Base-by-base conservation (phyloP, 169 alveolate genomes). In the Plasmodium malariae region DNA sequence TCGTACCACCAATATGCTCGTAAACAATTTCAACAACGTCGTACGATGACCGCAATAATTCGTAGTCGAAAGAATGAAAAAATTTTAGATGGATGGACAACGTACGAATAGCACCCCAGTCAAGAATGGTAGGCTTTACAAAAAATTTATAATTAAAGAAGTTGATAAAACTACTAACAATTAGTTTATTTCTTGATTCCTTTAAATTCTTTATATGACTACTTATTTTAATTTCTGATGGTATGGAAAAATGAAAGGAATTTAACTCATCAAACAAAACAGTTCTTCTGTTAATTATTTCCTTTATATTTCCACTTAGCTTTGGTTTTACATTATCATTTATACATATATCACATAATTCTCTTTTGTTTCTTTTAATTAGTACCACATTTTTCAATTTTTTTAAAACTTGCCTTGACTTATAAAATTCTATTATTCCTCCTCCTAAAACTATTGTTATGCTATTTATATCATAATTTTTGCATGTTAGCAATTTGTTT, bases 381-480 rank as follows among this genome's bases (percentile, higher is more conserved):
- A 74, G 60, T 3, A 59, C 26, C 0, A 59, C 63, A 37, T 74
- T 74, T 37, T 74, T 74, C 24, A 74, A 26, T 74, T 59, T 74
- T 1, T 21, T 14, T 67, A 74, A 36, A 0, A 74, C 54, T 9
- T 74, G 26, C 17, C 73, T 74, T 2, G 88, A 74, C 1, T 59
- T 74, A 19, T 59, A 28, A 32, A 74, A 74, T 55, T 74, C 88
- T 11, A 74, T 63, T 40, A 74, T 74, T 5, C 88, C 88, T 19
- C 88, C 88, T 21, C 88, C 88, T 14, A 74, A 63, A 30, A 74
- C 73, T 19, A 74, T 74, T 11, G 88, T 55, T 3, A 74, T 17
- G 21, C 59, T 74, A 24, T 21, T 28, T 11, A 49, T 12, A 7
- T n/a, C 19, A 55, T 45, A 30, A 17, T 34, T 6, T 0, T 3